Evolutionary conservation across 2,329 filamentous ascomycete species (phyloP), one percentile per base, ranked within the genome.

Genomic region (Epichloe amarillans): DNA sequence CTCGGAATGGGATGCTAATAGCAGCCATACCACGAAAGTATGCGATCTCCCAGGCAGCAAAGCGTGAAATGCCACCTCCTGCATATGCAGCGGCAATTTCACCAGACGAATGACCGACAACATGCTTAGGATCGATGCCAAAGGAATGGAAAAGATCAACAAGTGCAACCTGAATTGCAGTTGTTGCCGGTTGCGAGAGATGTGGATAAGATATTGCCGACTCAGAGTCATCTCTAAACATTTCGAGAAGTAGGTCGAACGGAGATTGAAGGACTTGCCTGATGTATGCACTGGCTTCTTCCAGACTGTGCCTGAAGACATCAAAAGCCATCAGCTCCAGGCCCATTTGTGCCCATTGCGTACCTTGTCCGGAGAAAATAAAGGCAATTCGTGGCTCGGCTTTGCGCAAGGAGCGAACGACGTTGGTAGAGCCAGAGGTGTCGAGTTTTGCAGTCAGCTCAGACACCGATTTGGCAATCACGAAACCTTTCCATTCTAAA

Each of bases 1-100:
- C 50, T 10, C 59, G 59, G 15, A 53, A 43, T 1, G 54, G 47
- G 19, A 72, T 58, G 10, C 57, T 60, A 1, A 60, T 60, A 3
- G 66, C 64, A 43, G 60, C 61, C 17, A 65, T 54, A 2, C 71
- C 72, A 11, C 72, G 68, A 21, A 66, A 62, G 52, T 70, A 73
- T 3, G 71, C 66, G 35, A 71, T 61, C 44, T 65, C 59, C 67
- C 69, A 72, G 4, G 71, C 71, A 5, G 60, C 59, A 46, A 67
- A 58, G 19, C 61, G 59, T 2, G 63, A 61, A 19, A 74, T 59
- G 15, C 62, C 61, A 0, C 63, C 66, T 0, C 60, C 61, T 8
- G 71, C 68, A 50, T 68, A 71, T 1, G 72, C 70, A 6, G 71
- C 72, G 1, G 70, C 71, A 35, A 74, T 68, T 50, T 74, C 72